Percentiles rank a stretch among this genome's conserved stretches.
Evolutionary conservation across 768 basidiomycete genomes (phyloP).

Genomic region (Lenzites betulinus): DNA sequence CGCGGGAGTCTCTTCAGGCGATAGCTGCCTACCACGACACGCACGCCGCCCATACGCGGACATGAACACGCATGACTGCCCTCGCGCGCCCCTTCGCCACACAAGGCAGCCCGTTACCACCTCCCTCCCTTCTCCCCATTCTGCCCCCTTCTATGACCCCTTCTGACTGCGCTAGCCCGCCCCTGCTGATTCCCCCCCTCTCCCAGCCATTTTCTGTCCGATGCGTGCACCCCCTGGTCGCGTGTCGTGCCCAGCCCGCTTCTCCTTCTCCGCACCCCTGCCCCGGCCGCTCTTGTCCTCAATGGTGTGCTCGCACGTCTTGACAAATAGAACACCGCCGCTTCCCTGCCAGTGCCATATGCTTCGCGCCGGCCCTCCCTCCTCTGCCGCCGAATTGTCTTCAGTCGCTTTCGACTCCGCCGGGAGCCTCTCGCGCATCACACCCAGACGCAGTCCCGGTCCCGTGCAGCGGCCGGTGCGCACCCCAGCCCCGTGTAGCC

Average conservation of each 20-base stretch:
- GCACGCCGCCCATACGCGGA: constrained; percentile 5
- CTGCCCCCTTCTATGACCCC: constrained; percentile 6
- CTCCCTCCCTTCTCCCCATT: not conserved
- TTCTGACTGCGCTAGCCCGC: constrained; percentile 18
- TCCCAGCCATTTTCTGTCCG: constrained; percentile 2
- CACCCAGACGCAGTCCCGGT: not conserved
- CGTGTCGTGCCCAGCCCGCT: constrained; percentile 1
- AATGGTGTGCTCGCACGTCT: constrained; percentile 10
- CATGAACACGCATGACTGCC: constrained; percentile 7
- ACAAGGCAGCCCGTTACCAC: constrained; percentile 10
- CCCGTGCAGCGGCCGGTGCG: constrained; percentile 1
- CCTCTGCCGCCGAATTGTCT: constrained; percentile 10
- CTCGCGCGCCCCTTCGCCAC: constrained; percentile 10
- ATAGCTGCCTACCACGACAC: not conserved
- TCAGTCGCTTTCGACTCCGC: not conserved
- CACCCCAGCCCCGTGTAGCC: constrained; percentile 7
- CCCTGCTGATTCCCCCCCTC: constrained; percentile 9
- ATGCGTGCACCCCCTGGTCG: constrained; percentile 6
- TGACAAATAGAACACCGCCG: not conserved
- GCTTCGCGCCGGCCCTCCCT: constrained; percentile 2
- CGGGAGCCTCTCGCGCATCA: constrained; percentile 5
- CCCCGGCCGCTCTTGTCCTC: constrained; percentile 6
- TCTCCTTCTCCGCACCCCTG: constrained; percentile 4
- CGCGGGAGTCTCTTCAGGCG: constrained; percentile 20
- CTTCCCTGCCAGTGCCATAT: constrained; percentile 2